A percentile compares a stretch with the other conserved stretches of the same genome.
These are phyloP conservation scores for Lentinula novae-zelandiae DNA, from an alignment of 1,284 basidiomycete species.

Conservation along the genomic window DNA sequence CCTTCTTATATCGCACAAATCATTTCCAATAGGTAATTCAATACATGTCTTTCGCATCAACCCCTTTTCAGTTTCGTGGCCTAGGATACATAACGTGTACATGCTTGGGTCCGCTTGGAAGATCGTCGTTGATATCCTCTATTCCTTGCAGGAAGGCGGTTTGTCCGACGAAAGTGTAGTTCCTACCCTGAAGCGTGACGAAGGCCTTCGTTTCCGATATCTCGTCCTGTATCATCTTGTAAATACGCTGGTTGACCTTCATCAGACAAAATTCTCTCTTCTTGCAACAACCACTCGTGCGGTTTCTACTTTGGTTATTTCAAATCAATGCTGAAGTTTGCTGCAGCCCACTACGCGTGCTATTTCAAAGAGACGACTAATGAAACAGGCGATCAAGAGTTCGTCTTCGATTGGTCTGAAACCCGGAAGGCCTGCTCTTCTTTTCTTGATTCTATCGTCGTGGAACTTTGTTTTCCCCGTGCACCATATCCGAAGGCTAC, in stretches of 20 bases:
- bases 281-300: constrained; percentile 63
- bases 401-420: constrained; percentile 59
- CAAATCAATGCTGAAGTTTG: constrained; percentile 10
- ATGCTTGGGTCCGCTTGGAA: constrained; percentile 76
- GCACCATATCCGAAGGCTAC: constrained; percentile 61
- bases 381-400: constrained; percentile 37
- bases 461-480: constrained; percentile 71
- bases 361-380: constrained; percentile 57
- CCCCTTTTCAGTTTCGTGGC: neutral
- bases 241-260: constrained; percentile 50
- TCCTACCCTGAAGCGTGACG: constrained; percentile 44
- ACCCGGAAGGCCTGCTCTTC: constrained; percentile 63
- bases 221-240: constrained; percentile 64
- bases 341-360: constrained; percentile 58
- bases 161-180: constrained; percentile 49
- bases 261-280: constrained; percentile 59
- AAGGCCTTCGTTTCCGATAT: constrained; percentile 51
- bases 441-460: constrained; percentile 75
- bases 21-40: constrained; percentile 53
- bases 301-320: constrained; percentile 17
- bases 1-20: constrained; percentile 50
- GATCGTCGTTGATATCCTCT: constrained; percentile 53
- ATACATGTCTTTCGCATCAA: neutral
- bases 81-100: constrained; percentile 72
- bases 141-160: constrained; percentile 47